Conservation (phyloP, 2,329 filamentous ascomycete genomes). For the Colletotrichum cordylinicola region DNA sequence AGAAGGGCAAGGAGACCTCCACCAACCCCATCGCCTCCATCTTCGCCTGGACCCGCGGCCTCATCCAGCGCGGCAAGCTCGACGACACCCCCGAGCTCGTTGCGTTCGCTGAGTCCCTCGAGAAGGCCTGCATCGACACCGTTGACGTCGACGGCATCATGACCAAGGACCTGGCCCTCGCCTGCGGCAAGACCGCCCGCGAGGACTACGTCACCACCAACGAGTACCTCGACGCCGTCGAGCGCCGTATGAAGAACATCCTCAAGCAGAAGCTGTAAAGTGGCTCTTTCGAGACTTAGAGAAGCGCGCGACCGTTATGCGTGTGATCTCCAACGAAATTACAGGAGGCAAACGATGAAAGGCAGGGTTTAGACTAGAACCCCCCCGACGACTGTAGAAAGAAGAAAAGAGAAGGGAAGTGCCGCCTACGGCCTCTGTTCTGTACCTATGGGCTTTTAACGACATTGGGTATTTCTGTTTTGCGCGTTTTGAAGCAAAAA, state of each 20-base stretch:
- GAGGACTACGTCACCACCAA: constrained; percentile 89
- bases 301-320: neutral
- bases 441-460: constrained; percentile 12
- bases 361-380: neutral
- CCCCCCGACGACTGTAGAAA: neutral
- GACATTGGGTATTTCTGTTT: neutral
- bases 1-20: constrained; percentile 95
- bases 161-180: constrained; percentile 98
- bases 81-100: constrained; percentile 93
- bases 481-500: neutral
- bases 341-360: neutral
- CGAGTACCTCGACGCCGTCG: constrained; percentile 92
- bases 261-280: constrained; percentile 78
- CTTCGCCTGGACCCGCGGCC: constrained; percentile 97
- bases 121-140: constrained; percentile 92
- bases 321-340: neutral
- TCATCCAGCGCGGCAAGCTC: constrained; percentile 90
- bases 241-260: constrained; percentile 83
- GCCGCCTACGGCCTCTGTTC: neutral
- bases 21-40: constrained; percentile 99
- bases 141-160: constrained; percentile 95
- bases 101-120: constrained; percentile 87
- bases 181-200: constrained; percentile 85
- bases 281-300: neutral
- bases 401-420: neutral